These are phyloP conservation scores for Glonium stellatum DNA, from an alignment of 495 filamentous ascomycete species.

Conservation along the genomic window DNA sequence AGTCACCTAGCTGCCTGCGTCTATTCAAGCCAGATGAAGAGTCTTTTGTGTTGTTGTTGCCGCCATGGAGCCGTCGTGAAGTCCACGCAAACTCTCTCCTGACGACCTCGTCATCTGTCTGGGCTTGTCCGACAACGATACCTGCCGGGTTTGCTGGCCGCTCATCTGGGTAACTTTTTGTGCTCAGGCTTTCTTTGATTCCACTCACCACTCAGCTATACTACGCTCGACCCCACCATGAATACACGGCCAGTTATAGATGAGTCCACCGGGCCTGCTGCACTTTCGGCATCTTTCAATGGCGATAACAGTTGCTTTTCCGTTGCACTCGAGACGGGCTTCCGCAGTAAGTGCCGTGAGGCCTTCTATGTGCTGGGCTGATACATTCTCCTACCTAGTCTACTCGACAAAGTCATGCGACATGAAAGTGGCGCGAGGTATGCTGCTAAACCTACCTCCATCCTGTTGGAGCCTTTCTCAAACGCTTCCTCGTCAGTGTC, in stretches of 20 bases:
- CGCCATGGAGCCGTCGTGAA: neutral
- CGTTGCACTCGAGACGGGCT: constrained; percentile 79
- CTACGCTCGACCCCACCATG: constrained; percentile 45
- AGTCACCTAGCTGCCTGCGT: neutral
- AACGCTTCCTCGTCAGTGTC: neutral
- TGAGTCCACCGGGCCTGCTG: constrained; percentile 62
- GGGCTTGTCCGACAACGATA: no score
- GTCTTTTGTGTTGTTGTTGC: neutral
- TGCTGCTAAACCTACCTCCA: constrained; percentile 1
- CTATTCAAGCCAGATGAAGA: neutral
- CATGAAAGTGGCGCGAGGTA: constrained; percentile 17
- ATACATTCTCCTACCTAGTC: constrained; percentile 8
- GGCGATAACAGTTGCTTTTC: constrained; percentile 81
- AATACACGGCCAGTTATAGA: constrained; percentile 86
- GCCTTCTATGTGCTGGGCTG: neutral
- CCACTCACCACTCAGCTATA: neutral
- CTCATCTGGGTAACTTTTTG: neutral
- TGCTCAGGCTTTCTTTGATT: neutral
- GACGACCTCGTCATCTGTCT: neutral
- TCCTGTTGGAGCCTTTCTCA: neutral
- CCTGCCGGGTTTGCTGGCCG: neutral
- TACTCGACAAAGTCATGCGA: constrained; percentile 18
- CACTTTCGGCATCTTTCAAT: constrained; percentile 82
- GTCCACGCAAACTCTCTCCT: neutral
- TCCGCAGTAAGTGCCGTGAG: constrained; percentile 58